Evolutionary conservation across 441 rosid genomes (phyloP), one percentile per base, ranked within the genome.

Genomic region (Metrosideros polymorpha): DNA sequence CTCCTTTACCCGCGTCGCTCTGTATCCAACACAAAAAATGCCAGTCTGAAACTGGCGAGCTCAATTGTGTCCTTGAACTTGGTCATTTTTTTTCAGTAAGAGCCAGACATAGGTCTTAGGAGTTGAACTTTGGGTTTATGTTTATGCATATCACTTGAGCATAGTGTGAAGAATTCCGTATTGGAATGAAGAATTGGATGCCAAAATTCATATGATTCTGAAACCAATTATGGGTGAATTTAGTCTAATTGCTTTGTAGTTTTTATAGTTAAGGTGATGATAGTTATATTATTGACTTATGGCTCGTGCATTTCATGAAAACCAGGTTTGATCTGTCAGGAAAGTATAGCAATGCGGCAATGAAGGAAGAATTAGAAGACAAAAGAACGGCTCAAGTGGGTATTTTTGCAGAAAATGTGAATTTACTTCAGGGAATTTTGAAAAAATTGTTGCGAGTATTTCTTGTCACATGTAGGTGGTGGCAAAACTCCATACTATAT

Each of bases 321-420:
- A 71, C n/a, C 90, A 98, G 99, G 99, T 98, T 98, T 90, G 98
- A 98, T 90, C 91, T 98, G 88, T 95, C 98, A 17, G 99, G 94
- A 82, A 96, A 92, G 88, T 88, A 85, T 85, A 92, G 71, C 66
- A 88, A 66, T 89, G 99, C 94, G 89, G 91, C 88, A 83, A 85
- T 75, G 39, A 89, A 86, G 85, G 98, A 94, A 91, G 99, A 93
- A 86, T 82, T 92, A 47, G 99, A 96, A 88, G 99, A 98, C 90
- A 97, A 93, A 90, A 92, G 96, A 93, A 93, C 90, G 89, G 89
- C 97, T 77, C 98, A 96, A 88, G 99, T 94, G 90, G 54, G 85
- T 83, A 82, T 75, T 75, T 57, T 50, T 84, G 51, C 85, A 57
- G 45, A 52, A 59, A 59, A n/a, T 10, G 32, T n/a, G n/a, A 57